Base-by-base conservation (phyloP, 2,329 filamentous ascomycete genomes). In the Verticillium nubilum region DNA sequence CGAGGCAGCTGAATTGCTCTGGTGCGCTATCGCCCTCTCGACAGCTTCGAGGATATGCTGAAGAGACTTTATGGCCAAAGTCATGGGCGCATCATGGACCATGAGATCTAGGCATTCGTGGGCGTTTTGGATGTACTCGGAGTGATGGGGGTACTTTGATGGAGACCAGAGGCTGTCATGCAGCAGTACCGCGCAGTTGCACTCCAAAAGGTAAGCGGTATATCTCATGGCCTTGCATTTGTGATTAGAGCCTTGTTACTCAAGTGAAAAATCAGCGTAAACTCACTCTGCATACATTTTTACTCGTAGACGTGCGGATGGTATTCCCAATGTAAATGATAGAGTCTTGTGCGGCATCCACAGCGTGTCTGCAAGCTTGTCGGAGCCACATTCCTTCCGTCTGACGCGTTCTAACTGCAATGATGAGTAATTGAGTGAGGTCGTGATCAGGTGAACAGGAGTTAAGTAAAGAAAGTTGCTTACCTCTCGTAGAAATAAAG, bases 311-410 rank as follows among this genome's bases (percentile, higher is more conserved):
- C 0, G 54, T 56, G 0, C 58, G 60, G 19, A 63, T 52, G 52
- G 58, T 62, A 28, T 52, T 62, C 13, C 28, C 47, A 1, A 60
- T 62, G 28, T 66, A 68, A 13, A 67, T 59, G 19, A 69, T 63
- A 13, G 65, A 64, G 58, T 71, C 69, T 42, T 70, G 69, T 5
- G 69, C 69, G 9, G 69, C 67, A 52, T 70, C 67, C 28, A 65
- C 67, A 1, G 69, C 69, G 27, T 67, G 63, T 55, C 69, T 59
- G 52, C 69, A 70, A 1, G 69, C 69, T 28, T 69, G 68, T 50
- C 69, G 60, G 9, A 71, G 63, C 69, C 69, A 71, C 61, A 71
- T 70, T 4, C 62, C 57, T 9, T 66, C 62, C n/a, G 66, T 59
- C 12, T 56, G 61, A 25, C 68, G 29, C 29, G 29, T 31, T 31